Percentiles rank a stretch among this genome's conserved stretches.
Evolutionary conservation across 192 early-diverging fungal species (phyloP).

Genomic region (Backusella mclennaniae): DNA sequence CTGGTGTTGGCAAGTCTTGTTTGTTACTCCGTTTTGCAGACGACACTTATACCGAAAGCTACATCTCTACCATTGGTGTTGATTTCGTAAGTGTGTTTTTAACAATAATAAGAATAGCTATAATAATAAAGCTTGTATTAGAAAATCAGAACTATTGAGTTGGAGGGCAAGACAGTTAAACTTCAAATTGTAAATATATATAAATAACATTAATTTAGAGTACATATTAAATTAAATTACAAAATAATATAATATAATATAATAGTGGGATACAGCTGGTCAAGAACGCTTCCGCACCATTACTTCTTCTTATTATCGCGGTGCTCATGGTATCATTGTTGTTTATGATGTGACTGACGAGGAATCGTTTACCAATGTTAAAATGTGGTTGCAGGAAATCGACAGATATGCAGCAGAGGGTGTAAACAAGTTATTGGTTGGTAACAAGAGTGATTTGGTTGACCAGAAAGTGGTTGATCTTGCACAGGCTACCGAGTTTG

Average conservation of each 20-base stretch:
- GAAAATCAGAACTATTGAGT: conserved; percentile 97
- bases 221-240: background rate
- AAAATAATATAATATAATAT: too few relatives aligned
- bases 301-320: conserved; percentile 94
- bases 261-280: conserved; percentile 92
- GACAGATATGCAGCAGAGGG: conserved; percentile 94
- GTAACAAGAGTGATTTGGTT: conserved; percentile 93
- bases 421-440: conserved; percentile 94
- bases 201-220: background rate
- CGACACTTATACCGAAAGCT: conserved; percentile 96
- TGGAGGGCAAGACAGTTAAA: conserved; percentile 96
- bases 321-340: conserved; percentile 95
- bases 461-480: conserved; percentile 79
- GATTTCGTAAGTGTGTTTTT: conserved; percentile 76
- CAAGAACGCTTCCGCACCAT: conserved; percentile 98
- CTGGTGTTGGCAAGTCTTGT: conserved; percentile 97
- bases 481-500: conserved; percentile 68
- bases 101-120: background rate
- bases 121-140: conserved; percentile 29
- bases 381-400: conserved; percentile 97
- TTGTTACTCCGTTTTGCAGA: conserved; percentile 93
- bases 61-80: conserved; percentile 96
- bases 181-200: conserved; percentile 77
- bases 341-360: conserved; percentile 95
- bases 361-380: conserved; percentile 90